Percentiles rank a stretch among this genome's conserved stretches.
phyloP scores from a whole-genome alignment of 148 eudicot genomes.

The Cornus suecica region DNA sequence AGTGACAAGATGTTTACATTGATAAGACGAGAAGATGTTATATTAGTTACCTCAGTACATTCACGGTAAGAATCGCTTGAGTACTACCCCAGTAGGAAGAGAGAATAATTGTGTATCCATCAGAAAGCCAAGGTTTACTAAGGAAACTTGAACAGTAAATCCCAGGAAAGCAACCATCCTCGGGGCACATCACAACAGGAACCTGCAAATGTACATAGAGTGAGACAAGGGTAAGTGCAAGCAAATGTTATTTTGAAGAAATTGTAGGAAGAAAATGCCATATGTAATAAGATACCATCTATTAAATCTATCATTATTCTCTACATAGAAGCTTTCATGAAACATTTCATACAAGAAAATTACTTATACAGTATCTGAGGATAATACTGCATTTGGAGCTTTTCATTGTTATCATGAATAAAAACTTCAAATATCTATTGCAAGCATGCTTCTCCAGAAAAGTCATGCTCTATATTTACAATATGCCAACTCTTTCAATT shows the following conservation, averaged over 20 bases:
- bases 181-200: constrained; percentile 83
- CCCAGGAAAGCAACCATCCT: constrained; percentile 81
- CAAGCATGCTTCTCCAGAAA: neutral
- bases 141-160: constrained; percentile 57
- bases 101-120: constrained; percentile 74
- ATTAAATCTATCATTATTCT: neutral
- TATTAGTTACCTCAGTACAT: constrained; percentile 56
- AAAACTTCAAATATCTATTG: neutral
- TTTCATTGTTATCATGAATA: neutral
- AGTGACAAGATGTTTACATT: neutral
- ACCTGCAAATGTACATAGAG: constrained; percentile 41
- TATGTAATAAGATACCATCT: neutral
- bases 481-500: neutral
- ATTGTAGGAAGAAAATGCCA: neutral
- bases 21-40: constrained; percentile 9
- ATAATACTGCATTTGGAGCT: neutral
- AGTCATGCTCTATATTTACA: neutral
- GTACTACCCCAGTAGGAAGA: constrained; percentile 84
- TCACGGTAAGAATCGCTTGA: constrained; percentile 69
- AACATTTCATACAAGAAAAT: neutral
- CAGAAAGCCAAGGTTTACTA: constrained; percentile 80
- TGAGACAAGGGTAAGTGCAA: neutral
- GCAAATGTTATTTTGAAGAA: neutral
- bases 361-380: neutral
- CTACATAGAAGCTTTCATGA: neutral